Evolutionary conservation across 352 stramenopile genomes (phyloP).

Genomic region (Blastocystis hominis): DNA sequence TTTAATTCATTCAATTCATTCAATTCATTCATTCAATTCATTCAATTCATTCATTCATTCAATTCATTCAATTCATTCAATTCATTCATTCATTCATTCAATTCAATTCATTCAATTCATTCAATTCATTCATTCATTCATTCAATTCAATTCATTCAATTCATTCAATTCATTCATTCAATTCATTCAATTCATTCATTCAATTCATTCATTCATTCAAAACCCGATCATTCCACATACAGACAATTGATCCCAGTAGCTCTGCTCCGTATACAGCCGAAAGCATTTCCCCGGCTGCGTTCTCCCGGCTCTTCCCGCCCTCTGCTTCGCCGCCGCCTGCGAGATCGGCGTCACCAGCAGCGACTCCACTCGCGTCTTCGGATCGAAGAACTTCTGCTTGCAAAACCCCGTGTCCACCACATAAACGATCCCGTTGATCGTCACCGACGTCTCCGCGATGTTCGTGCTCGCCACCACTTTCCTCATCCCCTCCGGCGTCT

Average conservation of each 20-base stretch:
- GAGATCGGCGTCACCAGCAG: conserved; percentile 94
- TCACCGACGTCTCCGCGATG: conserved; percentile 96
- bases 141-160: too few relatives aligned
- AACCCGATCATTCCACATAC: not conserved
- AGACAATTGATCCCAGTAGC: conserved; percentile 88
- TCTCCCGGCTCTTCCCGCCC: conserved; percentile 83
- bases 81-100: too few relatives aligned
- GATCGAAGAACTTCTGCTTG: conserved; percentile 99
- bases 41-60: too few relatives aligned
- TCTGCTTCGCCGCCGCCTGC: conserved; percentile 75
- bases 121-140: too few relatives aligned
- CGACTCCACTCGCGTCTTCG: conserved; percentile 88
- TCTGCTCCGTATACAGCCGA: conserved; percentile 92
- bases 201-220: too few relatives aligned
- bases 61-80: too few relatives aligned
- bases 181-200: too few relatives aligned
- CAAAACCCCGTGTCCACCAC: conserved; percentile 96
- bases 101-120: too few relatives aligned
- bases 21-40: too few relatives aligned
- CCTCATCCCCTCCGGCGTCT: not conserved
- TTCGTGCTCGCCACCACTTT: conserved; percentile 86
- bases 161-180: too few relatives aligned
- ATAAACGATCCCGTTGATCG: conserved; percentile 98
- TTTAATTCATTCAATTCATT: too few relatives aligned
- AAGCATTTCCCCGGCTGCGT: conserved; percentile 93